Evolutionary conservation across 768 basidiomycete species (phyloP), one percentile per base, ranked within the genome.

Genomic region (Terana coerulea): DNA sequence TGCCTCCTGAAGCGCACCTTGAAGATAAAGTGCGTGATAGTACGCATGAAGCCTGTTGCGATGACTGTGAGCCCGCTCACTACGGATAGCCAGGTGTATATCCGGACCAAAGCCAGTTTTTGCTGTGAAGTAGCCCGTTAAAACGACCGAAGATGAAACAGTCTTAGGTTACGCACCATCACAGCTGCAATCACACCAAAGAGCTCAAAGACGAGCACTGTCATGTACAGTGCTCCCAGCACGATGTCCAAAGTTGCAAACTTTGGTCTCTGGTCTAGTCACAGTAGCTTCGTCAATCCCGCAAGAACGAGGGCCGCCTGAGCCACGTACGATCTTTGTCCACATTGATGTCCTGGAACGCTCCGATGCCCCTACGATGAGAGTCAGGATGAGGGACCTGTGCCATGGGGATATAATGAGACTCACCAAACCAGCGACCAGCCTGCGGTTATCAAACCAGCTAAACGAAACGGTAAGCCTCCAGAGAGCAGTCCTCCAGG

Each of bases 361-460:
- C 77, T n/a, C 77, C 72, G 57, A 88, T 76, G n/a, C n/a, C n/a
- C n/a, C n/a, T n/a, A n/a, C 86, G 87, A 47, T 24, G 10, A 12
- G n/a, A 17, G 5, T 26, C 29, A 19, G 33, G 8, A 24, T 12
- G 17, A 28, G n/a, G 3, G 37, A 24, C 19, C 12, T 19, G 9
- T 6, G 10, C n/a, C 19, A 21, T 19, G n/a, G n/a, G 47, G 5
- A 8, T 4, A 33, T 37, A 42, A 7, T 0, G 39, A 15, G 9
- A 75, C 87, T 67, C 64, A 89, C 88, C 77, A 78, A 53, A 80
- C 67, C 8, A 90, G 66, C 21, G 77, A 60, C 83, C 86, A 90
- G 14, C 88, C 49, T 5, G 75, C 79, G 21, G 70, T 72, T 21
- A 84, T 28, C 37, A 76, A 53, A 1, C 76, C 70, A 43, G 65